Percentiles rank a stretch among this genome's conserved stretches.
phyloP scores from a whole-genome alignment of 345 rosid genomes.

The Melastoma malabathricum region DNA sequence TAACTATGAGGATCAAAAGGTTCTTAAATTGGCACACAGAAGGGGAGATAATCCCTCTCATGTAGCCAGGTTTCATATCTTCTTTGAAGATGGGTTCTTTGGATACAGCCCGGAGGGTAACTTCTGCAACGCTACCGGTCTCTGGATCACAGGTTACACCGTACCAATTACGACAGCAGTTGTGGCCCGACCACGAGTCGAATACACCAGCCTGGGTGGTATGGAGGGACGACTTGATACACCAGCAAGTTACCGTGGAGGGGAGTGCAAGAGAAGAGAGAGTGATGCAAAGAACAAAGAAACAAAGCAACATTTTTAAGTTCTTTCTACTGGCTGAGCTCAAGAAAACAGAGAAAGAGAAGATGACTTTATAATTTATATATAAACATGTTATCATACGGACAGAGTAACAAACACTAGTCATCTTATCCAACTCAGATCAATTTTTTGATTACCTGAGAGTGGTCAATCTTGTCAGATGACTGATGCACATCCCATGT shows the following conservation, averaged over 20 bases:
- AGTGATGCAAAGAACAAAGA: neutral
- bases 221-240: slow-evolving; percentile 50
- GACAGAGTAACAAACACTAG: neutral
- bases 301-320: neutral
- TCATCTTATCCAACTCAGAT: too few relatives aligned
- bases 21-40: slow-evolving; percentile 22
- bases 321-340: too few relatives aligned
- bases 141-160: slow-evolving; percentile 71
- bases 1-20: slow-evolving; percentile 28
- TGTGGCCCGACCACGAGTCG: slow-evolving; percentile 64
- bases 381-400: neutral
- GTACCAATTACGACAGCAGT: slow-evolving; percentile 89
- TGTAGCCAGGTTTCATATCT: slow-evolving; percentile 24
- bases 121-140: slow-evolving; percentile 61
- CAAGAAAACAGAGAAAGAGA: too few relatives aligned
- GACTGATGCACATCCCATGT: too few relatives aligned
- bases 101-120: slow-evolving; percentile 55
- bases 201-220: slow-evolving; percentile 66
- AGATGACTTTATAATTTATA: neutral
- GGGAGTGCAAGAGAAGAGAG: slow-evolving; percentile 15
- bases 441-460: too few relatives aligned
- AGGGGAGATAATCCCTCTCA: slow-evolving; percentile 28
- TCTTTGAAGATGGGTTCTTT: slow-evolving; percentile 33
- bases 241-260: slow-evolving; percentile 39
- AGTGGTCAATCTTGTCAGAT: too few relatives aligned